phyloP scores from a whole-genome alignment of 163 green algal species.

The Scenedesmus sp. region DNA sequence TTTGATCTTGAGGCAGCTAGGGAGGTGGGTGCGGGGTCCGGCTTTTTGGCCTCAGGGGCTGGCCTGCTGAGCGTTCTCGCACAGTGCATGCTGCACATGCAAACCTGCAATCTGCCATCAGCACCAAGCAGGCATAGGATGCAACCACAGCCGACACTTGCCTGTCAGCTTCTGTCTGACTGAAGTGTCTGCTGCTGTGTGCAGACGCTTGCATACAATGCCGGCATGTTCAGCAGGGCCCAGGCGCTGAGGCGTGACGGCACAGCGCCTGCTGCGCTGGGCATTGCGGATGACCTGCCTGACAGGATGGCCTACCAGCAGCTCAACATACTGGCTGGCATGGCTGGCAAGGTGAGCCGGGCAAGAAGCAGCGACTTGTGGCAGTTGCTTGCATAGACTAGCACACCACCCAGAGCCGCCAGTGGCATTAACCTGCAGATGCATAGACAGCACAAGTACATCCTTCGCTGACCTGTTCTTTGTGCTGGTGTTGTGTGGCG shows the following conservation, averaged over 20 bases:
- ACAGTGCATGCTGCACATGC: neutral
- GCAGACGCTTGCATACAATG: slow-evolving; percentile 72
- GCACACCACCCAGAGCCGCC: neutral
- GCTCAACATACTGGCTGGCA: slow-evolving; percentile 80
- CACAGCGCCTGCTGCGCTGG: slow-evolving; percentile 65
- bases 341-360: slow-evolving; percentile 82
- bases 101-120: neutral
- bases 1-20: slow-evolving; percentile 65
- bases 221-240: slow-evolving; percentile 59
- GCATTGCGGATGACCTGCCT: slow-evolving; percentile 82
- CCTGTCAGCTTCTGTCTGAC: no score
- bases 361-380: neutral
- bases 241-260: slow-evolving; percentile 61
- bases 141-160: no score
- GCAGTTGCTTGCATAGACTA: neutral
- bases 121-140: no score
- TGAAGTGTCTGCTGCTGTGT: neutral
- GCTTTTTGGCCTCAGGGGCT: neutral
- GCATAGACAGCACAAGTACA: neutral
- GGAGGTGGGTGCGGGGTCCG: slow-evolving; percentile 36
- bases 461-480: neutral
- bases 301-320: slow-evolving; percentile 83
- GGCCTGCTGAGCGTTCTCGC: neutral
- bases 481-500: neutral
- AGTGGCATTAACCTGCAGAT: neutral